phyloP scores from a whole-genome alignment of 257 asterid genomes.

The Fraxinus anomala region DNA sequence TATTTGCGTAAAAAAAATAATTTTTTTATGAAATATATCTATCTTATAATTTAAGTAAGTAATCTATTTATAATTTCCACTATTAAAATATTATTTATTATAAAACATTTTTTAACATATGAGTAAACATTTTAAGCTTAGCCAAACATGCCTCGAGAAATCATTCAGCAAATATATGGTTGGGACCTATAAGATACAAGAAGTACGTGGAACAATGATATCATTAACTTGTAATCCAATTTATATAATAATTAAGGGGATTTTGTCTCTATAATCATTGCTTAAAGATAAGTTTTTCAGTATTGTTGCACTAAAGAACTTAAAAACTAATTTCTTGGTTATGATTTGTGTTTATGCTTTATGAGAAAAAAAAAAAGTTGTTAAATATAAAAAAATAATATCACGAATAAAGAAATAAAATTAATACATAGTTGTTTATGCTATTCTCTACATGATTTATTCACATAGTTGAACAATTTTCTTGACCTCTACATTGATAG shows the following conservation, averaged over 20 bases:
- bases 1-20: too few species aligned
- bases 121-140: not conserved
- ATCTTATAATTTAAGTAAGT: too few species aligned
- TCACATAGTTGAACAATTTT: too few species aligned
- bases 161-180: not conserved
- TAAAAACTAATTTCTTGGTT: not conserved
- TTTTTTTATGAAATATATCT: too few species aligned
- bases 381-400: not conserved
- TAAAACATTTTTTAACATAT: not conserved
- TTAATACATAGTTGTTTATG: too few species aligned
- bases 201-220: not conserved
- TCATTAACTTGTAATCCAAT: not conserved
- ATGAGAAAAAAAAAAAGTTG: not conserved
- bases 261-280: not conserved
- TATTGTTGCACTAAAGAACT: not conserved
- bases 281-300: not conserved
- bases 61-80: too few species aligned
- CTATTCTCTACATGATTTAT: too few species aligned
- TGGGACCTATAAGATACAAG: not conserved
- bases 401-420: not conserved
- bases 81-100: too few species aligned
- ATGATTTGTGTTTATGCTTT: slow-evolving; percentile 2
- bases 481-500: too few species aligned
- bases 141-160: not conserved
- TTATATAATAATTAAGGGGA: not conserved